Evolutionary conservation across 1,139 yeast genomes (phyloP), one percentile per base, ranked within the genome.

Genomic region (Sugiyamaella paludigena): DNA sequence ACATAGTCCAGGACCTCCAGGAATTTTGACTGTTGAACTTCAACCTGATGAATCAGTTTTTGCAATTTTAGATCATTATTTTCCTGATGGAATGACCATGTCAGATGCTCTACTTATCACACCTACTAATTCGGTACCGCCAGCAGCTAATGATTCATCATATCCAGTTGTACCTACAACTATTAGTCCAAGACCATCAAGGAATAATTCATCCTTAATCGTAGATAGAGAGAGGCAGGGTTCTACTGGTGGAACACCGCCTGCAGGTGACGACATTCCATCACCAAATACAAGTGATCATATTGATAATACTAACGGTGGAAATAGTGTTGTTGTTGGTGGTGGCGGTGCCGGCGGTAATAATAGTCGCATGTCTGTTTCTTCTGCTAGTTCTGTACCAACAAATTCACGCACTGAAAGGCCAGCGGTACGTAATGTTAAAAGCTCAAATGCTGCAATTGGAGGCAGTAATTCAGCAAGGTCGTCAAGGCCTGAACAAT

Each of bases 31-130:
- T 2, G 30, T 49, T 12, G 52, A 49, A 11, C 48, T 59, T 12
- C 58, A 54, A 50, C 88, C 95, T 0, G 94, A 87, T 61, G 79
- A 77, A 48, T 64, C 72, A 31, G 82, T 87, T 1, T 81, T 81
- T 78, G 68, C 71, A 9, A 57, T 85, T 0, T 58, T 87, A 15
- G 89, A 84, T 52, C 70, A 70, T 29, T 76, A 77, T 59, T 86
- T 71, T 60, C 89, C 92, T 0, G 65, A 72, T 13, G 91, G 91
- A 0, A 86, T 85, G 91, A 55, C 67, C 1, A 79, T 84, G 77
- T 68, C 70, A 16, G 89, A 85, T 51, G 87, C 95, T 0, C 72
- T 86, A 16, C 63, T 84, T 1, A 74, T 85, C 10, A 56, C 53
- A 2, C 47, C 49, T 12, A 19, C 24, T 19, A 19, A 19, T 19